Evolutionary conservation across 1,139 yeast genomes (phyloP).

Genomic region (Yamadazyma membranifaciens): DNA sequence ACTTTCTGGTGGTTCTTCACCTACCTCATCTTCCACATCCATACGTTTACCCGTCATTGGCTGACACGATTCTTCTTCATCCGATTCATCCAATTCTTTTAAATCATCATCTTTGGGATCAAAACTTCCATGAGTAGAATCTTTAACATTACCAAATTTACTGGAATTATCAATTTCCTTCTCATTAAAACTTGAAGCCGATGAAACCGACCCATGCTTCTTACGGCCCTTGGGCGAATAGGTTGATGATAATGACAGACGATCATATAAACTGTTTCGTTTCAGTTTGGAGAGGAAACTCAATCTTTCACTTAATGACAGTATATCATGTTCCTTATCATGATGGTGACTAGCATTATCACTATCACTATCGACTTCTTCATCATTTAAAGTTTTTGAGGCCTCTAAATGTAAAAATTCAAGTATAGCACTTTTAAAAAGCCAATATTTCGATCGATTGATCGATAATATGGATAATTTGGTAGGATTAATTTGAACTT

Average conservation of each 20-base stretch:
- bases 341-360: constrained; percentile 18
- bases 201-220: constrained; percentile 15
- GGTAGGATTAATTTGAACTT: constrained; percentile 45
- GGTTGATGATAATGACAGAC: constrained; percentile 6
- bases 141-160: constrained; percentile 12
- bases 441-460: constrained; percentile 49
- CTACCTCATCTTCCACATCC: too few relatives aligned
- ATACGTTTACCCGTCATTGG: too few relatives aligned
- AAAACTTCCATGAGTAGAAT: too few relatives aligned
- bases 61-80: constrained; percentile 1
- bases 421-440: constrained; percentile 46
- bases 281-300: constrained; percentile 4
- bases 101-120: not conserved
- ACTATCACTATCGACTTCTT: constrained; percentile 19
- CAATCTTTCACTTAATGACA: constrained; percentile 3
- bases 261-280: constrained; percentile 8
- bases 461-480: constrained; percentile 47
- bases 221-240: constrained; percentile 5
- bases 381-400: constrained; percentile 11
- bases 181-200: constrained; percentile 17
- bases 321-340: constrained; percentile 1
- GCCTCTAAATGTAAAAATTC: constrained; percentile 33
- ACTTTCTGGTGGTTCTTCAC: too few relatives aligned
- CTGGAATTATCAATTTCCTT: constrained; percentile 25
- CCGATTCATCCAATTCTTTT: not conserved